Percentiles rank a stretch among this genome's conserved stretches.
Conservation (phyloP, 169 alveolate species). For the Eimeria praecox region DNA sequence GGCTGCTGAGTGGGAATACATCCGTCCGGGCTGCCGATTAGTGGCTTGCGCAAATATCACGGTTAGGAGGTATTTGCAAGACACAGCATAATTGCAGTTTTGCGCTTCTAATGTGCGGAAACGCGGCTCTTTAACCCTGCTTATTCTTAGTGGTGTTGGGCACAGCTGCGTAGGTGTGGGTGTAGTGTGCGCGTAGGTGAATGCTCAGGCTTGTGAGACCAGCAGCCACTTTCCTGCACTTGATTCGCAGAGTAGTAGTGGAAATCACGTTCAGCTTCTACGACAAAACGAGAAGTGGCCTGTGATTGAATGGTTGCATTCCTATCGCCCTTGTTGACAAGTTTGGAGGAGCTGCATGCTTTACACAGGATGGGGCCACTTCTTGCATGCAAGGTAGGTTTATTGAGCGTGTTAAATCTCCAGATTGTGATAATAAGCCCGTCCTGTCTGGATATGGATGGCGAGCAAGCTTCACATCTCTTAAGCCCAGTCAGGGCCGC, state of each 20-base stretch:
- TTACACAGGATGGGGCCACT: neutral
- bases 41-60: no score
- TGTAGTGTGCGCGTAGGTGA: neutral
- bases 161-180: neutral
- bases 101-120: neutral
- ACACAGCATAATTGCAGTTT: neutral
- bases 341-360: neutral
- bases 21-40: neutral
- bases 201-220: neutral
- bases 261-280: neutral
- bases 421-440: neutral
- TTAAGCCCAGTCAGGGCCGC: neutral
- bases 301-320: neutral
- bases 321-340: neutral
- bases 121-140: neutral
- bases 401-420: neutral
- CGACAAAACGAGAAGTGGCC: neutral
- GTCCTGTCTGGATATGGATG: neutral
- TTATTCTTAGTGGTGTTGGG: neutral
- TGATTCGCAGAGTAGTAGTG: neutral
- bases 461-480: neutral
- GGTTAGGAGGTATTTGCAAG: neutral
- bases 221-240: neutral
- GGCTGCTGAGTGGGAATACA: neutral
- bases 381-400: neutral